Evolutionary conservation across 768 basidiomycete species (phyloP).

Genomic region (Phaeotremella skinneri): DNA sequence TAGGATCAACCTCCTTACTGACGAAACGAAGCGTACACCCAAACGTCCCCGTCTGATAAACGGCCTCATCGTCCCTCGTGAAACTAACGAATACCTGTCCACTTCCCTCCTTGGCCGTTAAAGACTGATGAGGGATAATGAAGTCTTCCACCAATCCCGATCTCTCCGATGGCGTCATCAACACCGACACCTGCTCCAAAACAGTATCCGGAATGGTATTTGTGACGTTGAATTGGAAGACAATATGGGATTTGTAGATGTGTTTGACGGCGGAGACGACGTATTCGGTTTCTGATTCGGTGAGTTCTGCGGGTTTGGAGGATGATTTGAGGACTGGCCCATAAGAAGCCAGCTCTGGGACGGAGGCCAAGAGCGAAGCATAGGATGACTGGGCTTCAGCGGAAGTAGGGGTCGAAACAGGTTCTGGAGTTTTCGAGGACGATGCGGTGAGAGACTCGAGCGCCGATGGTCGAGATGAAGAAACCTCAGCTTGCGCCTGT

Average conservation of each 20-base stretch:
- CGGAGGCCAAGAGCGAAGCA: constrained; percentile 74
- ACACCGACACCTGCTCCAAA: constrained; percentile 86
- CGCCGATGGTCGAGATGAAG: constrained; percentile 71
- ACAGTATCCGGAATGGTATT: constrained; percentile 96
- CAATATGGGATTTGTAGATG: constrained; percentile 88
- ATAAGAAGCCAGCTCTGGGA: constrained; percentile 80
- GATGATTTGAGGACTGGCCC: constrained; percentile 86
- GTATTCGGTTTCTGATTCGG: constrained; percentile 97
- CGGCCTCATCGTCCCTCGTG: constrained; percentile 72
- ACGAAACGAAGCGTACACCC: constrained; percentile 87
- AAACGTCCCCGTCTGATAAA: constrained; percentile 81
- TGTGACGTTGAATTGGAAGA: constrained; percentile 99
- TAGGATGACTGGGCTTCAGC: constrained; percentile 87
- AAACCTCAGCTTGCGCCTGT: constrained; percentile 83
- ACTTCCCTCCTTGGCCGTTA: constrained; percentile 70
- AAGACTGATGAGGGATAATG: constrained; percentile 75
- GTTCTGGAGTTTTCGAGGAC: constrained; percentile 59
- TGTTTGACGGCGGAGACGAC: constrained; percentile 96
- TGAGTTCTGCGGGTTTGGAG: constrained; percentile 72
- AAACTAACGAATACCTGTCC: constrained; percentile 90
- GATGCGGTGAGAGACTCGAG: constrained; percentile 74
- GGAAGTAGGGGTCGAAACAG: constrained; percentile 68
- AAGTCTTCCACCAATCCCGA: constrained; percentile 84
- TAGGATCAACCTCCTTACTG: constrained; percentile 95
- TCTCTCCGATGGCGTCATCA: constrained; percentile 81